Percentiles rank a stretch among this genome's conserved stretches.
Conservation (phyloP, 306 rosid genomes). For the Benincasa hispida region DNA sequence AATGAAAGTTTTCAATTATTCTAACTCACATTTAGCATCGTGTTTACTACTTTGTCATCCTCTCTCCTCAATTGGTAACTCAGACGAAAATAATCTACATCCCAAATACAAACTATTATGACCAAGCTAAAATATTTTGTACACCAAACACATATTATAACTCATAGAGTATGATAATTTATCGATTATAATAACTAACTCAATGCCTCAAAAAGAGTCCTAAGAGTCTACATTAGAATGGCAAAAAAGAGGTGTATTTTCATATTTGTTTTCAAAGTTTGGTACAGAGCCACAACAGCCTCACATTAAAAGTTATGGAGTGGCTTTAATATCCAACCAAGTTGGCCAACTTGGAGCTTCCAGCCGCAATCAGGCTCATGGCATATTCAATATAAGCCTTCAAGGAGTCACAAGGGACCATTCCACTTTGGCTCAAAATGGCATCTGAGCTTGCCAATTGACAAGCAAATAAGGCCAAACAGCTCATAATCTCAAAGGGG, state of each 20-base stretch:
- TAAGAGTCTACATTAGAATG: neutral
- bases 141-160: too few relatives aligned
- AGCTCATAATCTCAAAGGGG: neutral
- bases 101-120: too few relatives aligned
- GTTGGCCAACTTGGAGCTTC: neutral
- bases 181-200: too few relatives aligned
- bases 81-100: too few relatives aligned
- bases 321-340: neutral
- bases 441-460: neutral
- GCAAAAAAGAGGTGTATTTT: neutral
- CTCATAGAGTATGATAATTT: too few relatives aligned
- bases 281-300: neutral
- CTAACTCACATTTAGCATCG: too few relatives aligned
- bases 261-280: neutral
- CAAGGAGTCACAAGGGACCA: neutral
- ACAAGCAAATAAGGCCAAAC: constrained; percentile 3
- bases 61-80: too few relatives aligned
- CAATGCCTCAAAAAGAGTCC: too few relatives aligned
- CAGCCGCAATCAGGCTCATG: neutral
- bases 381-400: neutral
- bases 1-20: too few relatives aligned
- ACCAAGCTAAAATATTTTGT: too few relatives aligned
- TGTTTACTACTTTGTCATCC: too few relatives aligned
- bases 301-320: neutral
- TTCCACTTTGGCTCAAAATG: neutral